Percentiles rank a stretch among this genome's conserved stretches.
These are phyloP conservation scores for Scenedesmus sp. DNA, from an alignment of 163 green algal genomes.

Conservation along the genomic window DNA sequence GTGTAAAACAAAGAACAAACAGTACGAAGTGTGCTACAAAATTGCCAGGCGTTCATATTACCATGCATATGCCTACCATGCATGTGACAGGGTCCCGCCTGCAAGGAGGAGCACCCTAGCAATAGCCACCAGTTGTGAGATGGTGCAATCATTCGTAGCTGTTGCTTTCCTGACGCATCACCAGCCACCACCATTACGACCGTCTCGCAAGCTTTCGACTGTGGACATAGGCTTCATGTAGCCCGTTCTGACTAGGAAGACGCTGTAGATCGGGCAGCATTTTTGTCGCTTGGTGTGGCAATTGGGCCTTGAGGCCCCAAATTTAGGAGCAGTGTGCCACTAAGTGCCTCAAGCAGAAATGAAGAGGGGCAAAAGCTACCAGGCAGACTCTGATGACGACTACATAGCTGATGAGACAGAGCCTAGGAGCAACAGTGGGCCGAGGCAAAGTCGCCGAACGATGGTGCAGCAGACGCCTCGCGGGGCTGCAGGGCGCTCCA, in stretches of 20 bases:
- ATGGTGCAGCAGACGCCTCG: constrained; percentile 38
- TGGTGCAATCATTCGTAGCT: background rate
- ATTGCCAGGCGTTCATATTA: background rate
- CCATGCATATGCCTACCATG: background rate
- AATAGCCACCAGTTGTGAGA: background rate
- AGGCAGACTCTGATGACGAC: constrained; percentile 38
- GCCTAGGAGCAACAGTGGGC: constrained; percentile 22
- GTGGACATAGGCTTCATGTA: background rate
- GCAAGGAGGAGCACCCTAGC: background rate
- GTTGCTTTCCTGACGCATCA: background rate
- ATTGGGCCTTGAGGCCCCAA: background rate
- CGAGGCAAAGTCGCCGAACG: constrained; percentile 25
- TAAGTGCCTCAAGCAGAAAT: background rate
- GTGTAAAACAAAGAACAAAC: background rate
- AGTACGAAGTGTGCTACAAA: background rate
- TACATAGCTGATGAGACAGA: constrained; percentile 41
- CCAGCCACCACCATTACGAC: background rate
- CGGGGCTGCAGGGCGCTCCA: constrained; percentile 57
- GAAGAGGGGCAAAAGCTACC: constrained; percentile 31
- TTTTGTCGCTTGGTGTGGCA: background rate
- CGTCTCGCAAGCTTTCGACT: constrained; percentile 7
- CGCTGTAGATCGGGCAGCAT: background rate
- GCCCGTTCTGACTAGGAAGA: background rate
- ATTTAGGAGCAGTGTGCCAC: constrained; percentile 6
- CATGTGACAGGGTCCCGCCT: background rate